These are phyloP conservation scores for Nicotiana tomentosiformis DNA, from an alignment of 257 asterid species.

Conservation along the genomic window DNA sequence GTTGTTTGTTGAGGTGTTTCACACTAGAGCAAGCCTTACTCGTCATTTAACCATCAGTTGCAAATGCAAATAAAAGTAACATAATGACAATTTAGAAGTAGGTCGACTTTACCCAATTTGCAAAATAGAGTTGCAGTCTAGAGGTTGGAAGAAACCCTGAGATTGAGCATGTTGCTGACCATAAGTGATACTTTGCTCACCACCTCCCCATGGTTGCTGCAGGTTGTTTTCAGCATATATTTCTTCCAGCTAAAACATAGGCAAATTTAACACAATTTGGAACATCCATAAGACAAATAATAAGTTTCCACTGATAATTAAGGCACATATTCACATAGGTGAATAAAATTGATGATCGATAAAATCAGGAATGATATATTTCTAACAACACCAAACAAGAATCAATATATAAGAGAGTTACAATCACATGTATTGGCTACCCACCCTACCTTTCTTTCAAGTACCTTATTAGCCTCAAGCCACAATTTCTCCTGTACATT, in stretches of 20 bases:
- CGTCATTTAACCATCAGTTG: neutral
- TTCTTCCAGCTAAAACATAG: constrained; percentile 54
- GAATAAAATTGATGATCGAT: neutral
- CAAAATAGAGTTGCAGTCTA: constrained; percentile 72
- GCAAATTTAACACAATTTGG: neutral
- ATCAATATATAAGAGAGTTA: neutral
- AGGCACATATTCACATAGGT: no score
- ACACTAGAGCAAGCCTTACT: neutral
- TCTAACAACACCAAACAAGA: neutral
- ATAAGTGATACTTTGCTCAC: constrained; percentile 57
- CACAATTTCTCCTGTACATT: constrained; percentile 66
- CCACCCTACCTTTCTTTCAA: constrained; percentile 86
- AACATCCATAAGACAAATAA: no score
- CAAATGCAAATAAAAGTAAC: neutral
- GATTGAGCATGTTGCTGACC: constrained; percentile 63
- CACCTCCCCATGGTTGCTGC: constrained; percentile 65
- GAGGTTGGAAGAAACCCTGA: constrained; percentile 77
- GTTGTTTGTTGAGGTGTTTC: neutral
- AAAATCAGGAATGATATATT: neutral
- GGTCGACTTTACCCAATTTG: constrained; percentile 60
- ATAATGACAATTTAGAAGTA: neutral
- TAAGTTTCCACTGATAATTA: no score
- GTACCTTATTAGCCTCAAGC: constrained; percentile 76
- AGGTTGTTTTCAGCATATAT: constrained; percentile 67
- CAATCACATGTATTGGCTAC: neutral